These are phyloP conservation scores for Paulownia fortunei DNA, from an alignment of 257 asterid genomes.

Conservation along the genomic window DNA sequence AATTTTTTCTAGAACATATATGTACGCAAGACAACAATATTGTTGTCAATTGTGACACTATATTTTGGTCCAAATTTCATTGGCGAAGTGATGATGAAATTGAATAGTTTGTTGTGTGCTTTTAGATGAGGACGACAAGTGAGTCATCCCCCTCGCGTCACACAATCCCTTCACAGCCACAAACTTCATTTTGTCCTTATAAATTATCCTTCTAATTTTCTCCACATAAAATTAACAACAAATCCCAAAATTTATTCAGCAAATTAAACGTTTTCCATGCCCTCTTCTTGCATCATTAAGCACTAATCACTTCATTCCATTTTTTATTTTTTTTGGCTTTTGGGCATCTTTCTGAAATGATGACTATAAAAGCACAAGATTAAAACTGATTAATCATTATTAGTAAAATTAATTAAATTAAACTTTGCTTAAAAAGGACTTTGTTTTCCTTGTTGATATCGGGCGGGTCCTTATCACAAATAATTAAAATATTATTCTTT, in stretches of 20 bases:
- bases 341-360: too few relatives aligned
- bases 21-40: neutral
- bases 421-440: too few relatives aligned
- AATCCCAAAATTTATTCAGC: neutral
- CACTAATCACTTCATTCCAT: neutral
- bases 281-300: neutral
- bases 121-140: conserved; percentile 30
- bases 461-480: too few relatives aligned
- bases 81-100: neutral
- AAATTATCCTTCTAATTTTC: neutral
- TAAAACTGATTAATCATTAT: too few relatives aligned
- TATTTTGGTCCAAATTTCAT: neutral
- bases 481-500: too few relatives aligned
- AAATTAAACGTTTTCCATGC: neutral
- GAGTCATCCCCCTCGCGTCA: conserved; percentile 38
- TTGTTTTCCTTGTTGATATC: too few relatives aligned
- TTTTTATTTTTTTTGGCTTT: too few relatives aligned
- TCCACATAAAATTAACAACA: neutral
- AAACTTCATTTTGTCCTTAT: neutral
- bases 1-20: too few relatives aligned
- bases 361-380: too few relatives aligned
- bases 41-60: neutral
- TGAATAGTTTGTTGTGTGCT: neutral
- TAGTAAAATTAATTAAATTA: too few relatives aligned
- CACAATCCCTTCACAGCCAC: conserved; percentile 28